Percentiles rank a stretch among this genome's conserved stretches.
Conservation (phyloP, 805 yeast genomes). For the Saturnispora ahearnii region DNA sequence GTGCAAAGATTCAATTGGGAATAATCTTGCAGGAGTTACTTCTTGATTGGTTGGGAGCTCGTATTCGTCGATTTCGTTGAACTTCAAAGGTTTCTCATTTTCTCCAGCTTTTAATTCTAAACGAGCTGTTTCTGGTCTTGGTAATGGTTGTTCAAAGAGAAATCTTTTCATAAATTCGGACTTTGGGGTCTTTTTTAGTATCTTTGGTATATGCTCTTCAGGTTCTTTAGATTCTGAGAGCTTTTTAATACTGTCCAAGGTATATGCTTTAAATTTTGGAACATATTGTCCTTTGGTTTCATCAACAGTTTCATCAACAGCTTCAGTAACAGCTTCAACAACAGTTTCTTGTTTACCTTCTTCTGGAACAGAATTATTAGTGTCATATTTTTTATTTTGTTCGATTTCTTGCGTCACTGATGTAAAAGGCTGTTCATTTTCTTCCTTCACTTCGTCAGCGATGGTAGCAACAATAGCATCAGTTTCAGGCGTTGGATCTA, state of each 20-base stretch:
- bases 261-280: conserved; percentile 5
- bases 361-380: background rate
- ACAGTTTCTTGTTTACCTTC: background rate
- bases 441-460: background rate
- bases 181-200: background rate
- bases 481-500: conserved; percentile 3
- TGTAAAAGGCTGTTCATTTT: too few relatives aligned
- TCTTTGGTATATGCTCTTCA: background rate
- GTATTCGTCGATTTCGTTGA: background rate
- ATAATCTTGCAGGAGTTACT: conserved; percentile 5
- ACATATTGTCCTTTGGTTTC: background rate
- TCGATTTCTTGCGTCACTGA: background rate
- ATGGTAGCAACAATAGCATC: background rate
- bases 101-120: conserved; percentile 7
- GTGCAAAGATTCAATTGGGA: conserved; percentile 11
- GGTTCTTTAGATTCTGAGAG: too few relatives aligned
- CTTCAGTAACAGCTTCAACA: background rate
- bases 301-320: background rate
- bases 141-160: conserved; percentile 6
- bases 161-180: conserved; percentile 6
- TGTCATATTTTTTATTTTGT: background rate
- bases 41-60: background rate
- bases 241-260: conserved; percentile 1
- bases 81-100: background rate
- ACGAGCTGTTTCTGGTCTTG: conserved; percentile 2